Conservation (phyloP, 2,329 filamentous ascomycete species). For the Apiospora marii region DNA sequence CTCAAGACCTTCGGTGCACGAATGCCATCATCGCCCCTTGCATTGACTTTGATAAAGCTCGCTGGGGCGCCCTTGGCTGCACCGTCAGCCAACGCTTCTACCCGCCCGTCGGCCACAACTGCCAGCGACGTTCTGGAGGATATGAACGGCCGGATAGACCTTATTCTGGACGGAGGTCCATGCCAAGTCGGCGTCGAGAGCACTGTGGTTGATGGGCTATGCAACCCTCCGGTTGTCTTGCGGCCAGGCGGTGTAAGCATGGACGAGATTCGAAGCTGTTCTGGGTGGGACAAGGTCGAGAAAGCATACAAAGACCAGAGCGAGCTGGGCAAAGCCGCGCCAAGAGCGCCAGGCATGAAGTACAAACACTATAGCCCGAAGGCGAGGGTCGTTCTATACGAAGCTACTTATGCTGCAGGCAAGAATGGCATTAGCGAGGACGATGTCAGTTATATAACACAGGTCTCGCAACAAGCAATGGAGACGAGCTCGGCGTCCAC, state of each 20-base stretch:
- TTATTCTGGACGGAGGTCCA: conserved; percentile 87
- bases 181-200: conserved; percentile 94
- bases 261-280: conserved; percentile 75
- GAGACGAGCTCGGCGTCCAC: conserved; percentile 27
- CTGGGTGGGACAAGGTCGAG: conserved; percentile 81
- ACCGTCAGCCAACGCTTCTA: conserved; percentile 93
- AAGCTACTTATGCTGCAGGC: conserved; percentile 55
- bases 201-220: conserved; percentile 93
- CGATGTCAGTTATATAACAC: conserved; percentile 41
- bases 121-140: conserved; percentile 91
- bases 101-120: conserved; percentile 88
- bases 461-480: conserved; percentile 31
- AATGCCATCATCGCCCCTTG: conserved; percentile 87
- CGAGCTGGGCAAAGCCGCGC: conserved; percentile 69
- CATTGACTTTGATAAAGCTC: conserved; percentile 83
- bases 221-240: conserved; percentile 79
- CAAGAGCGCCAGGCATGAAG: conserved; percentile 96
- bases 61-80: conserved; percentile 83
- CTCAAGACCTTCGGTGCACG: conserved; percentile 86
- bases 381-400: conserved; percentile 85
- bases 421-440: conserved; percentile 45
- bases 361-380: conserved; percentile 97
- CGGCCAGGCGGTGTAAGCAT: conserved; percentile 88
- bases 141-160: conserved; percentile 79
- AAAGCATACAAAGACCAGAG: conserved; percentile 82